These are phyloP conservation scores for Hemisphaericaspora xylanilytica DNA, from an alignment of 1,139 yeast species.

Conservation along the genomic window DNA sequence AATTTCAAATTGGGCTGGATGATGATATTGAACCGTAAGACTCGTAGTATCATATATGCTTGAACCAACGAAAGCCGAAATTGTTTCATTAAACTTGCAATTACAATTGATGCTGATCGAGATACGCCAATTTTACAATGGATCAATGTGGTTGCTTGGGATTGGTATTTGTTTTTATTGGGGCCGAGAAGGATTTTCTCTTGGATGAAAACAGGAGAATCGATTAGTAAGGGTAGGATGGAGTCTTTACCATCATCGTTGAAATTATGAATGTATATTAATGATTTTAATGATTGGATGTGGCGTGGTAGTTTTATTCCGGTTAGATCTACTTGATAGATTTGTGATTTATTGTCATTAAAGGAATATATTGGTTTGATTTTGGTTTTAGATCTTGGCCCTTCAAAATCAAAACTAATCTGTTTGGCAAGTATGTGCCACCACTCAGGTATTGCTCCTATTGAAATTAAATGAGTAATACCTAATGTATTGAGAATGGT, in stretches of 20 bases:
- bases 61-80: constrained; percentile 61
- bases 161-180: constrained; percentile 7
- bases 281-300: constrained; percentile 23
- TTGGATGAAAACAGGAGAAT: constrained; percentile 32
- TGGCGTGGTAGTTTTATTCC: constrained; percentile 11
- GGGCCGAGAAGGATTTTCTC: constrained; percentile 28
- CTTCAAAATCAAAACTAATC: constrained; percentile 21
- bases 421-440: constrained; percentile 19
- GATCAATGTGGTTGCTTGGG: constrained; percentile 56
- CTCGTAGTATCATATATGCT: constrained; percentile 79
- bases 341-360: constrained; percentile 23
- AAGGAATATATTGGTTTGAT: constrained; percentile 27
- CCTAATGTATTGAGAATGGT: constrained; percentile 26
- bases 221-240: constrained; percentile 28
- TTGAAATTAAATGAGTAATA: constrained; percentile 29
- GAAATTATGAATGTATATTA: constrained; percentile 34
- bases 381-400: constrained; percentile 1
- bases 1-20: constrained; percentile 87
- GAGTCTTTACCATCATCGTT: constrained; percentile 45
- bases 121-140: constrained; percentile 94
- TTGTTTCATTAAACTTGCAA: constrained; percentile 84
- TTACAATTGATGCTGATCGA: constrained; percentile 84
- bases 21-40: constrained; percentile 79
- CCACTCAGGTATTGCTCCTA: constrained; percentile 42
- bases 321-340: constrained; percentile 28